Base-by-base conservation (phyloP, 306 rosid genomes). In the Prinsepia uniflora region DNA sequence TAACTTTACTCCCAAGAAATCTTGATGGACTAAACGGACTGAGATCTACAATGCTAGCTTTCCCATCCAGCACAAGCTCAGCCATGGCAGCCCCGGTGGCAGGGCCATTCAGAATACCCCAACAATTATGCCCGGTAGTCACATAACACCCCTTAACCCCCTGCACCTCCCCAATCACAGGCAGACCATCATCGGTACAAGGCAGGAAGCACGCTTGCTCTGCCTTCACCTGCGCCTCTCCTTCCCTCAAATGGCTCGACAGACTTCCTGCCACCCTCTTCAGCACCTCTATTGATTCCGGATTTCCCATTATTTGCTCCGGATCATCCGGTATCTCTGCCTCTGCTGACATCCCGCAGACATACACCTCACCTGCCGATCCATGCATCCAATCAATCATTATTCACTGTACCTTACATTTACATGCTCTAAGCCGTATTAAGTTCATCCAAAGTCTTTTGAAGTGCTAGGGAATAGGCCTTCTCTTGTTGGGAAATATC, bases 161-260 rank as follows among this genome's bases (percentile, higher is more conserved):
- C 0, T 92, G 90, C 61, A 90, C 45, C 75, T 86, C 95, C 30
- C 98, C 97, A 14, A 91, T 91, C 58, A 86, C 80, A 0, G 99
- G 97, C 41, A 82, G 45, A 18, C 81, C 82, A 39, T 89, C 99
- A 54, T 91, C 95, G 0, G 90, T 91, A 20, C 92, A 87, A 0
- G 96, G 96, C 86, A 94, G 76, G 80, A 87, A 87, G 70, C 98
- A 90, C 3, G 98, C 98, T 72, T 90, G 97, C 77, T 91, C 96
- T 10, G 83, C 90, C 83, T 86, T 91, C 85, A 94, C 83, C 70
- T 59, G 72, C 14, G 84, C 91, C 84, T 72, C 85, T 34, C 84
- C 91, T 63, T 79, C 96, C 62, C 79, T 86, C 30, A 94, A 80
- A 77, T 83, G 85, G 58, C 92, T 90, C 4, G 97, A 94, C 67